Base-by-base conservation (phyloP, 257 asterid genomes). In the Cinchona pubescens region DNA sequence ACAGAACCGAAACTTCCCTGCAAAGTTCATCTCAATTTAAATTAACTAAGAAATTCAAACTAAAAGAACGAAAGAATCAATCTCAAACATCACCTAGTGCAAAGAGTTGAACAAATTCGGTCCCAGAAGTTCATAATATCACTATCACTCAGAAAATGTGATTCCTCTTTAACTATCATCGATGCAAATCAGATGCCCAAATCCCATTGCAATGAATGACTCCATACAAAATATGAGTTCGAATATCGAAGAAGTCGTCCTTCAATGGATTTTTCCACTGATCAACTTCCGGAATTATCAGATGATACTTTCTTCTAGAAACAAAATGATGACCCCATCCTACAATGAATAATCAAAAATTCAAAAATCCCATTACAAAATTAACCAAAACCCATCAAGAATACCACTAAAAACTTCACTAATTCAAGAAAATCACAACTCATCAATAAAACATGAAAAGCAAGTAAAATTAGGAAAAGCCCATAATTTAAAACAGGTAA, bases 241-340 rank as follows among this genome's bases (percentile, higher is more conserved):
- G 76, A 62, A 79, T 59, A 63, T 83, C 85, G 42, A 79, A 75
- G 68, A 86, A 87, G 71, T 83, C 76, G 32, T 45, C 78, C 69
- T 81, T 77, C 78, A 91, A 58, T 27, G 83, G 86, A 69, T 76
- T 75, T 46, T 87, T 79, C 89, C 91, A 84, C 14, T 74, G 70
- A 75, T 78, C 89, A 34, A 77, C 80, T 3, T 75, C 87, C 32
- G 96, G 93, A 82, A 93, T 85, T 51, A 93, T 61, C 23, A 93
- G 75, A 79, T 90, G 97, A 71, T 93, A 91, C 83, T 86, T 88
- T 53, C 92, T 81, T 79, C 83, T 88, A 60, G 91, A 83, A 58
- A 93, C 97, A 83, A 82, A 93, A 88, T 93, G 94, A 82, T 93
- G 97, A n/a, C 96, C 93, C 96, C 98, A 93, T 35, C 96, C 97